phyloP scores from a whole-genome alignment of 2,329 filamentous ascomycete species.

The Botryotinia narcissicola region DNA sequence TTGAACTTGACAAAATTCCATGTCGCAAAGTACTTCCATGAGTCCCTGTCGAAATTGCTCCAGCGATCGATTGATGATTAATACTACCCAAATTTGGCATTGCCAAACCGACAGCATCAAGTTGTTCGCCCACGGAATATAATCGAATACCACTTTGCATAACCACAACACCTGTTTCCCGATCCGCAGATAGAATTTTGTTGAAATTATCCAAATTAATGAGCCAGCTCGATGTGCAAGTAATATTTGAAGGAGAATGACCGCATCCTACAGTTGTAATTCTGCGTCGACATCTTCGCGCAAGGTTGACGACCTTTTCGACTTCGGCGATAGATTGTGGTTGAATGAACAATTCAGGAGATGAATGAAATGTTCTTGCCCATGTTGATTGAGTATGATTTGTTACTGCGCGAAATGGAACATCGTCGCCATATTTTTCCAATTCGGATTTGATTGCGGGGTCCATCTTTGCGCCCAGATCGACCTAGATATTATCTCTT shows the following conservation, averaged over 20 bases:
- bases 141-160: constrained; percentile 90
- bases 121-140: constrained; percentile 66
- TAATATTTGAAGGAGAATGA: constrained; percentile 89
- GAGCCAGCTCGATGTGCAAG: constrained; percentile 91
- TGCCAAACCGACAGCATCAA: constrained; percentile 74
- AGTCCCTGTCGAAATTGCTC: constrained; percentile 88
- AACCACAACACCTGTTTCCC: constrained; percentile 62
- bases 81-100: constrained; percentile 94
- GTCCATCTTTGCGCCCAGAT: constrained; percentile 38
- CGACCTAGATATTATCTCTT: neutral
- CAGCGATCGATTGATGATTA: constrained; percentile 88
- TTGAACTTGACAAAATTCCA: constrained; percentile 77
- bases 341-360: constrained; percentile 87
- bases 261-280: constrained; percentile 85
- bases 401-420: constrained; percentile 74
- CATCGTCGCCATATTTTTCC: constrained; percentile 54
- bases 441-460: constrained; percentile 53
- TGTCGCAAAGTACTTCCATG: constrained; percentile 85
- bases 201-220: constrained; percentile 86
- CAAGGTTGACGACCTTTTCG: constrained; percentile 77
- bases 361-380: constrained; percentile 87
- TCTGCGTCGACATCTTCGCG: constrained; percentile 75
- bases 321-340: constrained; percentile 78
- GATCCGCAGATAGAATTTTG: constrained; percentile 68
- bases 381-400: constrained; percentile 84